These are phyloP conservation scores for Pneumocystis carinii DNA, from an alignment of 1,139 yeast genomes.

Conservation along the genomic window DNA sequence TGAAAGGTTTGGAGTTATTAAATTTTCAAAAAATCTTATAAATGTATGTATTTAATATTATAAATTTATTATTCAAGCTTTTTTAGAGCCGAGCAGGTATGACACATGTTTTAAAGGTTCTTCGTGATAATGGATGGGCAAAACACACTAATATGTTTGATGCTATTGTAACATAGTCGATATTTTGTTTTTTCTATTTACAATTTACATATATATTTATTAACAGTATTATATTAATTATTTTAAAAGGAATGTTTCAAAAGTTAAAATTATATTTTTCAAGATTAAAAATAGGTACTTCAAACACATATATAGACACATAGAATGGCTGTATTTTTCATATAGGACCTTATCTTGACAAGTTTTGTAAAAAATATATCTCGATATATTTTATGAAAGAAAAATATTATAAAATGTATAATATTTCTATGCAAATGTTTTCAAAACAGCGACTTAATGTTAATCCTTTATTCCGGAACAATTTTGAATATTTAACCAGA, in stretches of 20 bases:
- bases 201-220: not conserved
- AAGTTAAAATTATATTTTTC: not conserved
- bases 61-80: not conserved
- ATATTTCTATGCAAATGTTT: not conserved
- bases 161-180: no score
- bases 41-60: not conserved
- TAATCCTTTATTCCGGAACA: not conserved
- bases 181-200: not conserved
- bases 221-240: not conserved
- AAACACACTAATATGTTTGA: not conserved
- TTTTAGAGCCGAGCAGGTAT: not conserved
- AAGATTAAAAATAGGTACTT: not conserved
- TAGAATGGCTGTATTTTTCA: no score
- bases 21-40: not conserved
- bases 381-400: no score
- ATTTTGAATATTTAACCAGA: not conserved
- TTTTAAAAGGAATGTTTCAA: not conserved
- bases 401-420: not conserved
- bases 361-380: no score
- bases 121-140: constrained; percentile 1
- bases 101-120: not conserved
- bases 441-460: not conserved
- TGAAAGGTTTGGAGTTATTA: not conserved
- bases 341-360: no score
- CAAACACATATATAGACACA: no score